Percentiles rank a stretch among this genome's conserved stretches.
Conservation (phyloP, 768 basidiomycete genomes). For the Suillus subalutaceus region DNA sequence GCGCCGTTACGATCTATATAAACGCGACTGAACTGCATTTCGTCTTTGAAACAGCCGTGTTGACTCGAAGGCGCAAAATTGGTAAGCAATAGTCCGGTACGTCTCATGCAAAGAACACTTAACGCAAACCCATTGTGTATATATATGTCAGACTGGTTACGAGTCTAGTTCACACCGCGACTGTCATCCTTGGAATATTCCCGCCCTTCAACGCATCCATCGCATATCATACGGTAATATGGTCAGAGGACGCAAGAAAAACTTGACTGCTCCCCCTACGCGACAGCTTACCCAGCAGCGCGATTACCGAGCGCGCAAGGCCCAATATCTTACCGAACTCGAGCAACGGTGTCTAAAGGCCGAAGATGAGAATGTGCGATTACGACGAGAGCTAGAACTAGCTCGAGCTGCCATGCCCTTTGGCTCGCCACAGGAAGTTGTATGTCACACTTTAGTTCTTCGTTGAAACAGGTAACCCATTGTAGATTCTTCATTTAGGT, state of each 20-base stretch:
- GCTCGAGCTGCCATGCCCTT: constrained; percentile 43
- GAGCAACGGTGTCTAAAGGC: constrained; percentile 55
- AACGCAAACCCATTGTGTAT: not conserved
- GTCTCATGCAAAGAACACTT: not conserved
- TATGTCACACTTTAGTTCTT: constrained; percentile 20
- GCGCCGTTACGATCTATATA: no score
- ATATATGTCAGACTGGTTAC: not conserved
- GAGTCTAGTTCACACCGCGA: not conserved
- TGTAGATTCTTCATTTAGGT: constrained; percentile 37
- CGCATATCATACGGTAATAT: constrained; percentile 32
- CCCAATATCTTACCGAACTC: constrained; percentile 56
- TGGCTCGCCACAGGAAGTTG: constrained; percentile 32
- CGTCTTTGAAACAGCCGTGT: no score
- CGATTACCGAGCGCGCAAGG: constrained; percentile 65
- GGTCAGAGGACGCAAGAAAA: constrained; percentile 70
- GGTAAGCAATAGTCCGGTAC: not conserved
- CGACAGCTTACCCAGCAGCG: constrained; percentile 64
- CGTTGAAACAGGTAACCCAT: constrained; percentile 1
- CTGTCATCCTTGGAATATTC: no score
- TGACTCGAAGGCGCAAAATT: not conserved
- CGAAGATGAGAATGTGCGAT: constrained; percentile 56
- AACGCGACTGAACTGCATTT: no score
- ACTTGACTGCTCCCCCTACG: constrained; percentile 59
- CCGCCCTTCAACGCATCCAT: not conserved
- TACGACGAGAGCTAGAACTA: constrained; percentile 51